These are phyloP conservation scores for Ascochyta clinopodiicola DNA, from an alignment of 2,329 filamentous ascomycete genomes.

Conservation along the genomic window DNA sequence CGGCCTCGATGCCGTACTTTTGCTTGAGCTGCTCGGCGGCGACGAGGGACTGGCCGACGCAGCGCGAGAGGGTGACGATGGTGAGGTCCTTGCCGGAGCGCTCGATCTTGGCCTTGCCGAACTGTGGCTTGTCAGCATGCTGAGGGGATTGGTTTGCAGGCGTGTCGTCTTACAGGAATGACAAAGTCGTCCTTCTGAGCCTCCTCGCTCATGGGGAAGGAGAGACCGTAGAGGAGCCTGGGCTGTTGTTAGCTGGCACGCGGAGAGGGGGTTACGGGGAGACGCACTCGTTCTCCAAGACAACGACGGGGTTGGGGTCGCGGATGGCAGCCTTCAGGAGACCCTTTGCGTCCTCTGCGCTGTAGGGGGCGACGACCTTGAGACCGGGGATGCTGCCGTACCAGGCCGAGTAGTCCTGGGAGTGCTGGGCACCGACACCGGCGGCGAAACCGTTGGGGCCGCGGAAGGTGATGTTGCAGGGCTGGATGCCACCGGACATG, in stretches of 20 bases:
- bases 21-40: conserved; percentile 92
- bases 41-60: conserved; percentile 87
- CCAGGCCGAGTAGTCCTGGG: conserved; percentile 98
- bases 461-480: conserved; percentile 99
- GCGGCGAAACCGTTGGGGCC: conserved; percentile 97
- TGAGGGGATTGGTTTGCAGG: neutral
- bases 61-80: conserved; percentile 92
- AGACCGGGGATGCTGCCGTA: conserved; percentile 97
- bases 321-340: conserved; percentile 96
- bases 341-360: conserved; percentile 97
- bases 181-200: conserved; percentile 97
- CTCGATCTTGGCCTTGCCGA: conserved; percentile 99
- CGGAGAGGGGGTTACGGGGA: neutral
- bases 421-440: conserved; percentile 97
- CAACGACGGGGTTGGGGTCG: conserved; percentile 95
- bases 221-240: conserved; percentile 83
- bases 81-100: conserved; percentile 94
- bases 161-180: conserved; percentile 64
- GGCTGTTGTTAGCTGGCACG: conserved; percentile 37
- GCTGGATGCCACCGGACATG: conserved; percentile 99
- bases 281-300: conserved; percentile 59
- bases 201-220: conserved; percentile 96
- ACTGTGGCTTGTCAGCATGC: conserved; percentile 50
- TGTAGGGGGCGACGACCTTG: conserved; percentile 97
- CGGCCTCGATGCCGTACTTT: conserved; percentile 93